A percentile compares a stretch with the other conserved stretches of the same genome.
phyloP scores from a whole-genome alignment of 2,329 filamentous ascomycete species.

The Fusarium agapanthi region DNA sequence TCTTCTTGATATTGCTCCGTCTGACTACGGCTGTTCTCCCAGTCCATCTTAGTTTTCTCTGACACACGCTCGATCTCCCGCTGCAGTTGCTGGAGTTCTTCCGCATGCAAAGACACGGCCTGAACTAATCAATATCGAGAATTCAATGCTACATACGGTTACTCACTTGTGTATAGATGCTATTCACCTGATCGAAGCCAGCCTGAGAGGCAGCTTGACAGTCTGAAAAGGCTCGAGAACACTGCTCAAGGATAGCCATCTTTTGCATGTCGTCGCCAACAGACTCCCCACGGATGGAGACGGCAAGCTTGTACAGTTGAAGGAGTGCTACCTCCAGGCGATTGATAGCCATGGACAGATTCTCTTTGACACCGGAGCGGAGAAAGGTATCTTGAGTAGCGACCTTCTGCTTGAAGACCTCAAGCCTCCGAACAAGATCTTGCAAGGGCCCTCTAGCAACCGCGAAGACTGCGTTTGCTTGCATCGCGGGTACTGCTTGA shows the following conservation, averaged over 20 bases:
- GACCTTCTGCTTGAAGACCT: no score
- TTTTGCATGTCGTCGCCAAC: neutral
- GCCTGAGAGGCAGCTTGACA: neutral
- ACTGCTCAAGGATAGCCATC: neutral
- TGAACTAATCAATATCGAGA: neutral
- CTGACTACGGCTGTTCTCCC: neutral
- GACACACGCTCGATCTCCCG: neutral
- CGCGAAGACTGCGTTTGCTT: no score
- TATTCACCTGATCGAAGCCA: neutral
- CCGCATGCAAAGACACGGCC: neutral
- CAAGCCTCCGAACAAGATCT: no score
- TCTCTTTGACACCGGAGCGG: no score
- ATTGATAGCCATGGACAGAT: no score
- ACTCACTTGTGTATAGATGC: neutral
- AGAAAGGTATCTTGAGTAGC: no score
- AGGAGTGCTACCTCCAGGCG: neutral
- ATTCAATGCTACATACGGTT: fast-evolving
- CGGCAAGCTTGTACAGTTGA: neutral
- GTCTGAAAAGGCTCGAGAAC: neutral
- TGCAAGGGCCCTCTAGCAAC: no score
- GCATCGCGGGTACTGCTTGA: no score
- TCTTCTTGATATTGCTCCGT: neutral
- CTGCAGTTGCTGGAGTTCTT: neutral
- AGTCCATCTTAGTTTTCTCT: neutral
- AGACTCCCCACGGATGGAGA: neutral